These are phyloP conservation scores for Dictyostelium citrinum DNA, from an alignment of 78 protist species.

Conservation along the genomic window DNA sequence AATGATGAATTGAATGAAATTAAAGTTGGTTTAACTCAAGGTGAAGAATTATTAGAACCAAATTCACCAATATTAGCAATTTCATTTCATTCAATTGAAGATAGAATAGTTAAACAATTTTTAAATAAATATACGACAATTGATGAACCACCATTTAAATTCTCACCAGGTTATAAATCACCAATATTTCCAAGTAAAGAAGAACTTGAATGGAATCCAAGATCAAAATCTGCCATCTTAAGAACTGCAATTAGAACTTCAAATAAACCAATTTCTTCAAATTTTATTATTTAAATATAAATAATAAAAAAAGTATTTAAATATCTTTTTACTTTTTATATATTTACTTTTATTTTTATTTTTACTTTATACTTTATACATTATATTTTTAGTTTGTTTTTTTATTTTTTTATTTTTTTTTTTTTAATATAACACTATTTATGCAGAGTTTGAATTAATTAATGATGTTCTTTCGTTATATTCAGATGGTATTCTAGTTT, in stretches of 20 bases:
- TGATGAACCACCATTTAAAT: neutral
- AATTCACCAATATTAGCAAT: slow-evolving; percentile 7
- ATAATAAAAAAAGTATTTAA: neutral
- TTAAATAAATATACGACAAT: neutral
- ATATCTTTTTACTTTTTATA: neutral
- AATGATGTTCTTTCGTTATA: slow-evolving; percentile 3
- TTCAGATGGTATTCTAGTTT: neutral
- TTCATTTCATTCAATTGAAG: slow-evolving; percentile 73
- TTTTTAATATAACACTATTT: neutral
- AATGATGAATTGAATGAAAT: slow-evolving; percentile 40
- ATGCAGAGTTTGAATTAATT: slow-evolving; percentile 4
- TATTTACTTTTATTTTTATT: neutral
- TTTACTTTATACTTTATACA: neutral
- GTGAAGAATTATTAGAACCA: slow-evolving; percentile 19
- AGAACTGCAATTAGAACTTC: slow-evolving; percentile 27
- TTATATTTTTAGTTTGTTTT: neutral
- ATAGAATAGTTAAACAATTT: slow-evolving; percentile 42
- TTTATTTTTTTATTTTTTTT: neutral
- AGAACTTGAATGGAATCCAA: slow-evolving; percentile 57
- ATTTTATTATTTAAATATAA: neutral
- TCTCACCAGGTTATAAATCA: neutral
- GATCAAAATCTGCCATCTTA: slow-evolving; percentile 49
- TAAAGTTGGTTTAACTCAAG: slow-evolving; percentile 21
- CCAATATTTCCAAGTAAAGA: slow-evolving; percentile 22
- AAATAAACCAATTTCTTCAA: neutral